Evolutionary conservation across 495 filamentous ascomycete genomes (phyloP), one percentile per base, ranked within the genome.

Genomic region (Jackrogersella minutella): DNA sequence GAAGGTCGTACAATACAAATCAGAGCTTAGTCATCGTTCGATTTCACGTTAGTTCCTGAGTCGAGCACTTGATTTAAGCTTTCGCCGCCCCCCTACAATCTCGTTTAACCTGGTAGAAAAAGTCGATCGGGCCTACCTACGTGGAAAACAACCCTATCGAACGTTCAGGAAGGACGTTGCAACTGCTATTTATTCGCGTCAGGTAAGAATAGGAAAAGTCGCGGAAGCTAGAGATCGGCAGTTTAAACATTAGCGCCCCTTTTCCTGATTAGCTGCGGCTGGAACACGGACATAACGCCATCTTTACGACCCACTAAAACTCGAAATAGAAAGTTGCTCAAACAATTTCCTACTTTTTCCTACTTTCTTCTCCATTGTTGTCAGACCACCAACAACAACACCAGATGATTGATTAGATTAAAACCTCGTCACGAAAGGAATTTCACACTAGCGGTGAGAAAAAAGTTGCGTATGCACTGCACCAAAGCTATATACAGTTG

Each of bases 401-500:
- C n/a, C n/a, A n/a, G n/a, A n/a, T n/a, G n/a, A n/a, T n/a, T n/a
- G n/a, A n/a, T n/a, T n/a, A n/a, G n/a, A n/a, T n/a, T n/a, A n/a
- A n/a, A n/a, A 30, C 17, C 7, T 24, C 49, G 17, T 52, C 30
- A 24, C 17, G 17, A 52, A 52, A 22, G 11, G 17, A 41, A 16
- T 2, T 5, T 9, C 5, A 33, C 9, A 21, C 7, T 51, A 34
- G 26, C 28, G n/a, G 28, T 17, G 47, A 26, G 51, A 56, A 11
- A 31, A 49, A 53, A 58, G 3, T 21, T 46, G 41, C 52, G 22
- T 74, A 72, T 70, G 62, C 64, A 72, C 60, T 72, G 60, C 41
- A 49, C 62, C 51, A 58, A 72, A 64, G 60, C 66, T 74, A 74
- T 74, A 71, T 74, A 72, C 72, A 74, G 31, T 72, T 57, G 53